Base-by-base conservation (phyloP, 2,329 filamentous ascomycete species). In the Byssochlamys sp. region DNA sequence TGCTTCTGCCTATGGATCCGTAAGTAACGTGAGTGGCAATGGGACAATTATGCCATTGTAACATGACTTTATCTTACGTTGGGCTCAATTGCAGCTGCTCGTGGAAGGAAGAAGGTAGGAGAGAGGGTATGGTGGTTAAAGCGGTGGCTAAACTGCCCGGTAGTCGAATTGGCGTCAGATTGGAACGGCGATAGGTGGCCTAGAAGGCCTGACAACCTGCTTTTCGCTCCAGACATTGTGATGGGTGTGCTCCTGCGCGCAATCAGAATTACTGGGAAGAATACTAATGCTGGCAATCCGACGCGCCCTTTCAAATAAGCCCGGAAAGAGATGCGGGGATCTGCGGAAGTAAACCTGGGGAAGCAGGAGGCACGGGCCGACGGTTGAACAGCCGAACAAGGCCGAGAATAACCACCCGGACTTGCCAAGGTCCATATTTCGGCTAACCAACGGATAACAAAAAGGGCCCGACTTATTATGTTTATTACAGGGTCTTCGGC, bases 11-110 rank as follows among this genome's bases (percentile, higher is more conserved):
- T 83, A 60, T 53, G 12, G 25, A 27, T 57, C 26, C 33, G 28
- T 51, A 33, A 53, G 52, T 11, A 27, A 52, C 24, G 7, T 27
- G 50, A 27, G 2, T 14, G 12, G 4, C 50, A 52, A 27, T 27
- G n/a, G 19, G 48, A 14, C 33, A 27, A 49, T 19, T 19, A 19
- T 19, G 3, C 14, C 49, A 7, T 33, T 53, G 56, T 55, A 55
- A 54, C 28, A 50, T 28, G 2, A 31, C 12, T 3, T 49, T 9
- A 14, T 62, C 75, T 62, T 66, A 84, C 82, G 68, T 91, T 79
- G 4, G 92, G 92, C 74, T 96, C 92, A 67, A 97, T 94, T 52
- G 83, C 80, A 5, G 91, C 91, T 19, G 92, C 91, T 55, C 92
- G 86, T 63, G 89, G 88, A 25, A 95, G 78, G 71, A 96, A 96